These are phyloP conservation scores for Paecilomyces sp. DNA, from an alignment of 2,329 filamentous ascomycete genomes.

Conservation along the genomic window DNA sequence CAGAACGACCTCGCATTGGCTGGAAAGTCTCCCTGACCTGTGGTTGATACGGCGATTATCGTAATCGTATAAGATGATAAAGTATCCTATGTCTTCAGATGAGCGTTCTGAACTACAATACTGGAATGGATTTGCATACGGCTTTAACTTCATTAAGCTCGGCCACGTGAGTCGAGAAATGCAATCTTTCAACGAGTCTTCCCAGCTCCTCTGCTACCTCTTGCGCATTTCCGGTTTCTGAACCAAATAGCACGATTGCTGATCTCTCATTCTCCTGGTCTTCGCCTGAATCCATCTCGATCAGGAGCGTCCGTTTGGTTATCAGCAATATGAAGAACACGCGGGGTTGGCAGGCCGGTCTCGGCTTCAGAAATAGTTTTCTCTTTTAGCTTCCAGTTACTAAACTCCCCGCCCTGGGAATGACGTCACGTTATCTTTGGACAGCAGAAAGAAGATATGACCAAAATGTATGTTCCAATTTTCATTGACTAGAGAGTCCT, in stretches of 20 bases:
- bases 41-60: slow-evolving; percentile 81
- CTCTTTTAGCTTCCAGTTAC: neutral
- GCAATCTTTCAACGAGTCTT: slow-evolving; percentile 65
- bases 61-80: slow-evolving; percentile 29
- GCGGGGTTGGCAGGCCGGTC: neutral
- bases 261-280: slow-evolving; percentile 25
- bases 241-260: slow-evolving; percentile 78
- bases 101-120: slow-evolving; percentile 1
- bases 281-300: slow-evolving; percentile 18
- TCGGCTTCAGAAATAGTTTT: neutral
- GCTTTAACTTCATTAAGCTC: slow-evolving; percentile 71
- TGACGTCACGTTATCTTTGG: neutral
- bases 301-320: neutral
- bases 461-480: neutral
- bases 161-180: slow-evolving; percentile 66
- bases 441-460: neutral
- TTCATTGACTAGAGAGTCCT: neutral
- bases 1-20: slow-evolving; percentile 76
- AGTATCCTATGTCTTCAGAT: slow-evolving; percentile 16
- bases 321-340: neutral
- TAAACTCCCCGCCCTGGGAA: neutral
- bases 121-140: slow-evolving; percentile 40
- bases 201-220: slow-evolving; percentile 84
- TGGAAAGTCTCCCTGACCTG: slow-evolving; percentile 89
- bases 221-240: slow-evolving; percentile 90